phyloP scores from a whole-genome alignment of 2,329 filamentous ascomycete species.

The Epichloe sibirici region DNA sequence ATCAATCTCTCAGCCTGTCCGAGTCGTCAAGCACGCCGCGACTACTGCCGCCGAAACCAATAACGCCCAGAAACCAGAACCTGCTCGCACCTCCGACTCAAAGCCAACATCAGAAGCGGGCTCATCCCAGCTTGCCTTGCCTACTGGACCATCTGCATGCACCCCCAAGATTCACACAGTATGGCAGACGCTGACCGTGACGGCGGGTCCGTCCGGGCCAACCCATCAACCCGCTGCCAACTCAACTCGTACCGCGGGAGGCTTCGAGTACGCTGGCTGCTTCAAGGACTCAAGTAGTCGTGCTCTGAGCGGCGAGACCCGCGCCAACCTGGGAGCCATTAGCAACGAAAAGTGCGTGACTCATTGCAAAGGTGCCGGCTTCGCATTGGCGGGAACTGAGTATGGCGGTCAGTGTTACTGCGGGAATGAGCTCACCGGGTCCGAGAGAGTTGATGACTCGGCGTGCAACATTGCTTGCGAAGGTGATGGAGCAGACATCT shows the following conservation, averaged over 20 bases:
- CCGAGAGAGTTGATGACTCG: conserved; percentile 29
- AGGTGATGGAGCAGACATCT: conserved; percentile 33
- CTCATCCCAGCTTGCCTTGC: conserved; percentile 4
- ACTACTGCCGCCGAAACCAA: neutral
- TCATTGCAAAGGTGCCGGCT: conserved; percentile 32
- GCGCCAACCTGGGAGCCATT: conserved; percentile 29
- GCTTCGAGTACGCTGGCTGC: conserved; percentile 31
- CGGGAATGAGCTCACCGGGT: conserved; percentile 22
- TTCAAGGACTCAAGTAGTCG: conserved; percentile 27
- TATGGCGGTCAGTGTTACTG: conserved; percentile 44
- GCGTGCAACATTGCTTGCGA: conserved; percentile 33
- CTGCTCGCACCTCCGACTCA: neutral
- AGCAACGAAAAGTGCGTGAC: conserved; percentile 34
- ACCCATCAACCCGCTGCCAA: conserved; percentile 6
- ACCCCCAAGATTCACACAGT: conserved; percentile 24
- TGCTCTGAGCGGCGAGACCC: conserved; percentile 26
- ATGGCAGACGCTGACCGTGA: conserved; percentile 35
- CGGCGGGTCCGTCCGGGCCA: conserved; percentile 13
- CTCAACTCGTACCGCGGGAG: conserved; percentile 10
- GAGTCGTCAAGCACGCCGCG: neutral
- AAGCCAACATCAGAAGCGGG: conserved; percentile 11
- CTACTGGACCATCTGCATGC: conserved; percentile 12
- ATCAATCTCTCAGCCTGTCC: neutral
- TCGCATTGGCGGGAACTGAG: conserved; percentile 36
- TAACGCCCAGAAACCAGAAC: neutral